Conservation (phyloP, 2,329 filamentous ascomycete genomes). For the Fusarium compactum region DNA sequence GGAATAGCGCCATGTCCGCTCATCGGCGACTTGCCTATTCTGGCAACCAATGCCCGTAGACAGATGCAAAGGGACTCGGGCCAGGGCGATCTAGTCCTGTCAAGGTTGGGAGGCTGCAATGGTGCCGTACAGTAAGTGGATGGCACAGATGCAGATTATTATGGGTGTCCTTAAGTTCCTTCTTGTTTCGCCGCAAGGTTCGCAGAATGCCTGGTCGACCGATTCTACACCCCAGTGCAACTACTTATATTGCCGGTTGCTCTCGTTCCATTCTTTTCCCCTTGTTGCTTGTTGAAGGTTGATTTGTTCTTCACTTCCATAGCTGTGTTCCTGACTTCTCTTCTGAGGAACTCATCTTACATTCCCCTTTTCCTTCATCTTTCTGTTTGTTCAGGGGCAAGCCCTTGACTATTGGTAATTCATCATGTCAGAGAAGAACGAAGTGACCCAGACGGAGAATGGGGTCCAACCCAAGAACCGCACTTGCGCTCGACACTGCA, state of each 20-base stretch:
- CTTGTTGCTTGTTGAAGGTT: slow-evolving; percentile 27
- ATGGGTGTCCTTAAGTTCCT: slow-evolving; percentile 22
- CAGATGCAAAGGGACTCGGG: slow-evolving; percentile 45
- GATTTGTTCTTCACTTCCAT: slow-evolving; percentile 26
- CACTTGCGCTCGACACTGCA: slow-evolving; percentile 61
- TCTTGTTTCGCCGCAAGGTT: slow-evolving; percentile 26
- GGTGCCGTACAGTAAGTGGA: slow-evolving; percentile 7
- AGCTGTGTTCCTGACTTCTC: slow-evolving; percentile 13
- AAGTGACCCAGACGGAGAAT: slow-evolving; percentile 53
- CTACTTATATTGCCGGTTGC: slow-evolving; percentile 42
- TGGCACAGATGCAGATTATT: slow-evolving; percentile 13
- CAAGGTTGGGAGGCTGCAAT: slow-evolving; percentile 20
- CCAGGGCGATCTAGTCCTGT: slow-evolving; percentile 45
- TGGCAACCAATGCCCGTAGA: slow-evolving; percentile 43
- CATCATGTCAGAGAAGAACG: slow-evolving; percentile 56
- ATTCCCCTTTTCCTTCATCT: background rate
- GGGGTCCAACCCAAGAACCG: slow-evolving; percentile 52
- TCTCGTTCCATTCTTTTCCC: slow-evolving; percentile 17
- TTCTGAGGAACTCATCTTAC: background rate
- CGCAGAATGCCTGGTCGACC: slow-evolving; percentile 23
- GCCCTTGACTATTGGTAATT: background rate
- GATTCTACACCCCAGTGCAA: slow-evolving; percentile 11
- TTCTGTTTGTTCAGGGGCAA: background rate
- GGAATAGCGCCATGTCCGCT: slow-evolving; percentile 40
- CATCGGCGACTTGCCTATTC: slow-evolving; percentile 45